Conservation (phyloP, 148 eudicot genomes). For the Mesembryanthemum crystallinum region DNA sequence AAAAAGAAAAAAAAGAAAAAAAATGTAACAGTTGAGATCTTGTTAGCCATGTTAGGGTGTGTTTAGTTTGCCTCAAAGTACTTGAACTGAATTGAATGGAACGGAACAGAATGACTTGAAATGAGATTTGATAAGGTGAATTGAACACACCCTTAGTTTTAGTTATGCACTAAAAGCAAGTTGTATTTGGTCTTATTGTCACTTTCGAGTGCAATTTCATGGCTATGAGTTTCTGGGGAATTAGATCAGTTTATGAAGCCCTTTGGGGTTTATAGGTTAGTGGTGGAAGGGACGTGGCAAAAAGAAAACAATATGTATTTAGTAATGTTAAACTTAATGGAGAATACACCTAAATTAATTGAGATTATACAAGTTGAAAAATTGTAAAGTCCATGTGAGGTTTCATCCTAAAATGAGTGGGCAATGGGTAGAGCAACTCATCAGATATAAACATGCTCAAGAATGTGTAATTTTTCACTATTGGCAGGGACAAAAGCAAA, state of each 20-base stretch:
- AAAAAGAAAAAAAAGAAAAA: neutral
- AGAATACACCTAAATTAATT: neutral
- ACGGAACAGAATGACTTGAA: too few relatives aligned
- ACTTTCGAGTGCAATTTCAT: neutral
- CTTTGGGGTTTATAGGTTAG: neutral
- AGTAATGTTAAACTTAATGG: neutral
- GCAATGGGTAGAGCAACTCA: neutral
- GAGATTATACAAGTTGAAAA: neutral
- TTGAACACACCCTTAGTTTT: too few relatives aligned
- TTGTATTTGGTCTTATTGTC: neutral
- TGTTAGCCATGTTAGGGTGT: too few relatives aligned
- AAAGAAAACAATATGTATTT: neutral
- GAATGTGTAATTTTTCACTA: too few relatives aligned
- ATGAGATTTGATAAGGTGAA: too few relatives aligned
- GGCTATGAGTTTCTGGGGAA: too few relatives aligned
- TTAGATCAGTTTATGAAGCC: too few relatives aligned
- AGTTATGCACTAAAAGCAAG: neutral
- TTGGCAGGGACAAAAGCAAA: too few relatives aligned
- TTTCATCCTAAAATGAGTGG: neutral
- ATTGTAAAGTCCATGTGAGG: neutral
- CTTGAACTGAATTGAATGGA: too few relatives aligned
- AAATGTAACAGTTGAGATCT: too few relatives aligned
- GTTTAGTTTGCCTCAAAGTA: too few relatives aligned
- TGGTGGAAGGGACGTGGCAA: neutral
- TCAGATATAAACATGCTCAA: too few relatives aligned